Conservation (phyloP, 1,284 basidiomycete genomes). For the Neotropicomus parvogracilis region DNA sequence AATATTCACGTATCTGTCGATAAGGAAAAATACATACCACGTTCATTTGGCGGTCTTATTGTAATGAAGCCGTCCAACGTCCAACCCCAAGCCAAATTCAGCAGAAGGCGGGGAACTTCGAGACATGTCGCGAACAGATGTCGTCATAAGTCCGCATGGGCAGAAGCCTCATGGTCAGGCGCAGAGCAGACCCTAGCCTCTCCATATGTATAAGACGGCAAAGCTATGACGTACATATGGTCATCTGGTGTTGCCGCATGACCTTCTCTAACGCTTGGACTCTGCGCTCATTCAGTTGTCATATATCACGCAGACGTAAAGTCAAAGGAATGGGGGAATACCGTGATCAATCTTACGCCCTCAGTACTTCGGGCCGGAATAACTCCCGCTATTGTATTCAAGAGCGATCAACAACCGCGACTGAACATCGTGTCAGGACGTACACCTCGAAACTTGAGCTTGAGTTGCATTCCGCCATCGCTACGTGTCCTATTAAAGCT, state of each 20-base stretch:
- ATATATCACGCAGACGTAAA: background rate
- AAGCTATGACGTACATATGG: no score
- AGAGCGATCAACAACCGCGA: slow-evolving; percentile 2
- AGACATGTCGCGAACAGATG: no score
- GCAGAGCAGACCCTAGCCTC: no score
- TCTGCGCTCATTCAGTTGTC: background rate
- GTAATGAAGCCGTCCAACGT: background rate
- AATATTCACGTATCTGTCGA: background rate
- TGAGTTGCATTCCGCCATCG: background rate
- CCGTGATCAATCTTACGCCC: background rate
- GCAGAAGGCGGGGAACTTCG: no score
- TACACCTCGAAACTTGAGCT: background rate
- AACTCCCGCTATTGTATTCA: background rate
- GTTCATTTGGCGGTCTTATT: background rate
- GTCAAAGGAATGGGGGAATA: no score
- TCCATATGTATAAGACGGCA: no score
- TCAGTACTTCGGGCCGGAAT: background rate
- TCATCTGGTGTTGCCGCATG: no score
- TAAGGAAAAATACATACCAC: background rate
- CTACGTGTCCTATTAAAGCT: slow-evolving; percentile 9
- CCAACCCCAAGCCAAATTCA: background rate
- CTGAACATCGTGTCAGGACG: background rate
- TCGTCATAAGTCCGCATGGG: no score
- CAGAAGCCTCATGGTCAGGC: no score
- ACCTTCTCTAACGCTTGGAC: no score